Base-by-base conservation (phyloP, 129 eudicot species). In the Lactuca saligna region DNA sequence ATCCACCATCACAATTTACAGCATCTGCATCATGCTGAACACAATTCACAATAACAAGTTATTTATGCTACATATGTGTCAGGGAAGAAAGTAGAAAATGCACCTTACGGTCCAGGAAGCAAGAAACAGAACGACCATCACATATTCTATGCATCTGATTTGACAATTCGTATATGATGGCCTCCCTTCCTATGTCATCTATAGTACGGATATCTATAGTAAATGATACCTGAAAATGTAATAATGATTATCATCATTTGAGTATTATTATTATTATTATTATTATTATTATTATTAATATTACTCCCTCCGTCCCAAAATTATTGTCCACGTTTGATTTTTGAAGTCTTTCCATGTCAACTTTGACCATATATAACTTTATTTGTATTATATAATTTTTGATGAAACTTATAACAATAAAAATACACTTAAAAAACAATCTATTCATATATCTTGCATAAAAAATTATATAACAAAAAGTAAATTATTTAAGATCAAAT, bases 21-120 rank as follows among this genome's bases (percentile, higher is more conserved):
- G 95, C 97, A 75, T 87, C 72, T 13, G 99, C 99, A 65, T 93
- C 99, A 56, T 93, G 99, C 99, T 93, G 91, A 77, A 80, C 50
- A n/a, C 51, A 20, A 69, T 64, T 60, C 42, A 59, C 51, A 69
- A 12, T 4, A 20, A 48, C 7, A 46, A 57, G 46, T 15, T 12
- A 72, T 39, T 39, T 6, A 5, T 1, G 12, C 3, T 35, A 38
- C 14, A 25, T 44, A 25, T 62, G 16, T 54, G 17, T 55, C 5
- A 4, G 63, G 5, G 17, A 8, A 11, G 54, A 70, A 29, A 63
- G 61, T 55, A 29, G 56, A 34, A 48, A 64, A 42, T 66, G 61
- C 60, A 90, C 99, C 99, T 93, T 93, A 6, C 97, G 92, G 46
- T 93, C 97, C 64, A 93, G 63, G 38, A 66, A 71, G 65, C 99